Evolutionary conservation across 768 basidiomycete genomes (phyloP), one percentile per base, ranked within the genome.

Genomic region (Psilocybe subaeruginosa): DNA sequence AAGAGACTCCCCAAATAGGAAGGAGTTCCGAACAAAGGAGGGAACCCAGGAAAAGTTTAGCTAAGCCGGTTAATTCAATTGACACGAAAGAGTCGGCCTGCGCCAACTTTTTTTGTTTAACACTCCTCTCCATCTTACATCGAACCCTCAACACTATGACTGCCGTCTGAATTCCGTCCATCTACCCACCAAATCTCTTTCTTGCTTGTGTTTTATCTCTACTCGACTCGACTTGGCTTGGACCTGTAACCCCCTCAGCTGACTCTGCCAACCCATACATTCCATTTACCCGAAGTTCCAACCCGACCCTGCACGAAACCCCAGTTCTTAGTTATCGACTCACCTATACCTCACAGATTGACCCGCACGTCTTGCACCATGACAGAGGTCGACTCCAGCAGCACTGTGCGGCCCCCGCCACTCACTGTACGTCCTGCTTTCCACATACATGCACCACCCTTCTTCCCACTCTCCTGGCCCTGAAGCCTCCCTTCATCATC

Each of bases 41-140:
- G 53, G 8, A 41, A 23, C 30, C 49, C 47, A 50, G 64, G 61
- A 60, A 62, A 58, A 52, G 61, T 62, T 66, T 66, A 66, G 54
- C 54, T 66, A 66, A 66, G 56, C 54, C 43, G 61, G 51, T 60
- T 58, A 56, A 58, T 43, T 43, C 14, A 43, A 16, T 43, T 66
- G 61, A 61, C 61, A 62, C 56, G 59, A 58, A 54, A 43, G 33
- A 29, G 27, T 23, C 51, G 37, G 33, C 55, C 59, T 57, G 5
- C 8, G 7, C 4, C 6, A 43, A 43, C 59, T 56, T 57, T 57
- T 51, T 51, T 29, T 51, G 14, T 49, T 30, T 55, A 14, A 17
- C 37, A 27, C 46, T 39, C 48, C 19, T 14, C 43, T 53, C 35
- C 6, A 16, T 27, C 16, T 16, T 14, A 12, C 23, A 37, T 17